Percentiles rank a stretch among this genome's conserved stretches.
phyloP scores from a whole-genome alignment of 805 yeast species.

The Candida sanyiensis region DNA sequence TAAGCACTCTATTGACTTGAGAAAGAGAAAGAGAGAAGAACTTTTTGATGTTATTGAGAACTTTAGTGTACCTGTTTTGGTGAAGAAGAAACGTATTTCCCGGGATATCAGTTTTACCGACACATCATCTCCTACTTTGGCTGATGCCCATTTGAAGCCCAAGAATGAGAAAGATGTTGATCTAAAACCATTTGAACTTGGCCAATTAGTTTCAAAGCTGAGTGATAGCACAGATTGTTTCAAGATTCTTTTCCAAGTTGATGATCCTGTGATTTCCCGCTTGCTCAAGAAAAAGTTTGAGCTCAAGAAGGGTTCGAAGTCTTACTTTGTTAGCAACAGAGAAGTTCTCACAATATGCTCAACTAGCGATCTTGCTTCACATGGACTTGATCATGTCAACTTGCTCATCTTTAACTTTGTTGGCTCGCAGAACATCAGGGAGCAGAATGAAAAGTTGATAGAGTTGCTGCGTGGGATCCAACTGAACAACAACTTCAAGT shows the following conservation, averaged over 20 bases:
- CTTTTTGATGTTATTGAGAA: conserved; percentile 28
- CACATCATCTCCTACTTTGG: conserved; percentile 7
- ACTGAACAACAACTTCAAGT: conserved; percentile 29
- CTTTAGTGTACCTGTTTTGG: conserved; percentile 30
- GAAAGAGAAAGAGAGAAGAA: conserved; percentile 38
- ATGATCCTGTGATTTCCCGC: conserved; percentile 27
- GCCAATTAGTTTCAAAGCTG: conserved; percentile 16
- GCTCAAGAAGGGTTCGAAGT: conserved; percentile 8
- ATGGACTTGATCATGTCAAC: conserved; percentile 26
- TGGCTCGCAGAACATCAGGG: conserved; percentile 29
- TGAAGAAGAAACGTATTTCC: conserved; percentile 21
- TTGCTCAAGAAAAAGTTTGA: conserved; percentile 32
- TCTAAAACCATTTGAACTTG: conserved; percentile 21
- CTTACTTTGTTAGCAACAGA: conserved; percentile 3
- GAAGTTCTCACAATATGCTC: conserved; percentile 20
- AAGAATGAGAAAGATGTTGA: conserved; percentile 16
- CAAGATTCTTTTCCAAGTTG: conserved; percentile 15
- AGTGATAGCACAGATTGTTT: background rate
- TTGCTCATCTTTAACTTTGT: conserved; percentile 34
- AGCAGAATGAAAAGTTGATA: conserved; percentile 25
- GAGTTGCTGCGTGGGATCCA: conserved; percentile 32
- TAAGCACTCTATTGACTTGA: conserved; percentile 24
- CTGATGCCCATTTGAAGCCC: conserved; percentile 7
- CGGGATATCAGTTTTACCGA: conserved; percentile 1
- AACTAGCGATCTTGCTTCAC: conserved; percentile 24